Evolutionary conservation across 495 filamentous ascomycete species (phyloP).

Genomic region (Xylaria palmicola): DNA sequence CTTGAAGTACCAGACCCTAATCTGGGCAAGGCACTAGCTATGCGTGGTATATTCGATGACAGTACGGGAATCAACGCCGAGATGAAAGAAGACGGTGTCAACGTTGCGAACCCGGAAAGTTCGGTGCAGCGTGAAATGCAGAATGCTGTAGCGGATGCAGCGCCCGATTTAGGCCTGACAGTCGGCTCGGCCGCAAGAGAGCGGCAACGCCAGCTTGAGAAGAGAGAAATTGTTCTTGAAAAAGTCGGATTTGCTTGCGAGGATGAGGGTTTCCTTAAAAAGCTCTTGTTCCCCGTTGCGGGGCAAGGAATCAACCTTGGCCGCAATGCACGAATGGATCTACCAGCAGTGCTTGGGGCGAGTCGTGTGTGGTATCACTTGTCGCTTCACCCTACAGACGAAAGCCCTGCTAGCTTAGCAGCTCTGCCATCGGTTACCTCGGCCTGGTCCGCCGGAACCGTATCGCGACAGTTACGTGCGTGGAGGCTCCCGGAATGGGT

Average conservation of each 20-base stretch:
- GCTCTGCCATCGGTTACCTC: slow-evolving; percentile 59
- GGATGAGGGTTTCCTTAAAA: slow-evolving; percentile 75
- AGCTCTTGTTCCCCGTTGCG: slow-evolving; percentile 78
- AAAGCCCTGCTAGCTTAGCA: slow-evolving; percentile 68
- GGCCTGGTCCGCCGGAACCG: slow-evolving; percentile 85
- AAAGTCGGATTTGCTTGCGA: slow-evolving; percentile 82
- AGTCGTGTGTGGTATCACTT: slow-evolving; percentile 97
- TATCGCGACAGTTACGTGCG: slow-evolving; percentile 86
- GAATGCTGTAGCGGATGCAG: slow-evolving; percentile 72
- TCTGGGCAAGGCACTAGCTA: slow-evolving; percentile 78
- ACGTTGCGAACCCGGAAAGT: slow-evolving; percentile 63
- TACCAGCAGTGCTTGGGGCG: slow-evolving; percentile 64
- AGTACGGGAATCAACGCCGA: slow-evolving; percentile 88
- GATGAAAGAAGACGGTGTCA: slow-evolving; percentile 92
- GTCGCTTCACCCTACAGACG: slow-evolving; percentile 86
- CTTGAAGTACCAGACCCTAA: slow-evolving; percentile 79
- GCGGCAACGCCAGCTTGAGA: slow-evolving; percentile 74
- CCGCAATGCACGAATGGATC: slow-evolving; percentile 71
- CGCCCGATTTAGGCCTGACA: slow-evolving; percentile 77
- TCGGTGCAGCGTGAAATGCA: slow-evolving; percentile 86
- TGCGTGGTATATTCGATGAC: slow-evolving; percentile 91
- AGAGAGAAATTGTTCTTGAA: slow-evolving; percentile 77
- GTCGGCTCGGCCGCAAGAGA: slow-evolving; percentile 64
- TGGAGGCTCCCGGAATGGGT: slow-evolving; percentile 97
- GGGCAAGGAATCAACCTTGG: slow-evolving; percentile 73